Conservation (phyloP, 768 basidiomycete species). For the Arthromyces matolae region DNA sequence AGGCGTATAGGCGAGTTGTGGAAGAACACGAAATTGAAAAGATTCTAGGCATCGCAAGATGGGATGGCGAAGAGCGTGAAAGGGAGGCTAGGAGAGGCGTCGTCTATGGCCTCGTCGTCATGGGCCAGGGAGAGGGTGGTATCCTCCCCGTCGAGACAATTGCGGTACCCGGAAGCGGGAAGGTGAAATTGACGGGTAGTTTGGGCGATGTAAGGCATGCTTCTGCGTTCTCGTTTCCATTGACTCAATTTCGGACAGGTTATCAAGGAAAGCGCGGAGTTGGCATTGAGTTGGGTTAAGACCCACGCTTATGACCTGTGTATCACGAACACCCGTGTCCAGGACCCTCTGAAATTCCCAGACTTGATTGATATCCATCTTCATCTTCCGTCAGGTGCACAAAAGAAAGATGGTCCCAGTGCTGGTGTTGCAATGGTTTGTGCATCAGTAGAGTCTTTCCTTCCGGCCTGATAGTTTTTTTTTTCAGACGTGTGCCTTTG, state of each 20-base stretch:
- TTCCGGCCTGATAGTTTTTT: not conserved
- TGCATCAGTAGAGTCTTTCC: not conserved
- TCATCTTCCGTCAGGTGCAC: slow-evolving; percentile 85
- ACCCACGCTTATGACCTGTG: slow-evolving; percentile 76
- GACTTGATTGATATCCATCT: slow-evolving; percentile 80
- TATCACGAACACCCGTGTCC: slow-evolving; percentile 63
- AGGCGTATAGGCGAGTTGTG: slow-evolving; percentile 57
- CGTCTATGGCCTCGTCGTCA: slow-evolving; percentile 86
- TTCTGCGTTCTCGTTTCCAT: not conserved
- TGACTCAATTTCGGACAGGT: slow-evolving; percentile 39
- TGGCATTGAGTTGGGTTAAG: slow-evolving; percentile 93
- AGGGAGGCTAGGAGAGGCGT: slow-evolving; percentile 71
- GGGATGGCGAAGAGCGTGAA: slow-evolving; percentile 78
- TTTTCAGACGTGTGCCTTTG: slow-evolving; percentile 74
- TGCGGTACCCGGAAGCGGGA: slow-evolving; percentile 69
- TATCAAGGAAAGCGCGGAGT: slow-evolving; percentile 87
- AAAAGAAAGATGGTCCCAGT: slow-evolving; percentile 92
- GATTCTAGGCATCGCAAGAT: slow-evolving; percentile 77
- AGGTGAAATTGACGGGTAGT: slow-evolving; percentile 75
- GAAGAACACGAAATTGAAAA: slow-evolving; percentile 72
- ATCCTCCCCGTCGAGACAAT: slow-evolving; percentile 84
- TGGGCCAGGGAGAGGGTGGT: slow-evolving; percentile 82
- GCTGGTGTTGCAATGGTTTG: slow-evolving; percentile 85
- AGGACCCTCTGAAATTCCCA: slow-evolving; percentile 73
- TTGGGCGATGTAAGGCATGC: slow-evolving; percentile 62